These are phyloP conservation scores for Cymbidium sinense DNA, from an alignment of 106 monocot genomes.

Conservation along the genomic window DNA sequence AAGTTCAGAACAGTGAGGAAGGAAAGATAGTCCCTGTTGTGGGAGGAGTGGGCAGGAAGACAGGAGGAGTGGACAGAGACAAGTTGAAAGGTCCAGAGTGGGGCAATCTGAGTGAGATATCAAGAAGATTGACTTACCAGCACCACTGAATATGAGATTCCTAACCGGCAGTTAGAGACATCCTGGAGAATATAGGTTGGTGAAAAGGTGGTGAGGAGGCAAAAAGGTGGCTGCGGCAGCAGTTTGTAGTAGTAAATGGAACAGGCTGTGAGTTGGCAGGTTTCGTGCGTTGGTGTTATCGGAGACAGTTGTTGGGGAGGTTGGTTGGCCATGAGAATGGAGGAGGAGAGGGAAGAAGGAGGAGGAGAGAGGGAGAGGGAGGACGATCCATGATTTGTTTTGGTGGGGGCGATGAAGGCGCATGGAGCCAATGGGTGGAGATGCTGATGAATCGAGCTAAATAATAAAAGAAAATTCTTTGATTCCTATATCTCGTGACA, in stretches of 20 bases:
- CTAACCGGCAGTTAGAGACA: constrained; percentile 39
- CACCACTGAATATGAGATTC: constrained; percentile 58
- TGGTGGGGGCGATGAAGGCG: no score
- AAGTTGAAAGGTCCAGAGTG: constrained; percentile 72
- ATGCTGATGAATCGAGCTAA: no score
- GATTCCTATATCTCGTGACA: no score
- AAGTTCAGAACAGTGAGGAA: constrained; percentile 39
- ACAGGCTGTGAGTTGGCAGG: constrained; percentile 55
- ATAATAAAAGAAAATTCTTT: no score
- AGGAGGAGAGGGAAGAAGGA: no score
- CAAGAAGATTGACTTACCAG: constrained; percentile 90
- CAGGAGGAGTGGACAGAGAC: constrained; percentile 50
- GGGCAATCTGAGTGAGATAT: constrained; percentile 80
- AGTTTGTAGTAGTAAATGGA: constrained; percentile 77
- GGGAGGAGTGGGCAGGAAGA: constrained; percentile 18
- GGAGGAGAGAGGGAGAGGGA: no score
- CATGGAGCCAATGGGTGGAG: no score
- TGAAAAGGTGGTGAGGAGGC: not conserved
- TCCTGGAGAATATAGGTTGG: constrained; percentile 64
- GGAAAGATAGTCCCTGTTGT: constrained; percentile 68
- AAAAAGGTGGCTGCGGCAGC: constrained; percentile 11
- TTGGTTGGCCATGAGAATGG: no score
- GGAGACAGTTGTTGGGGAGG: no score
- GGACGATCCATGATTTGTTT: no score
- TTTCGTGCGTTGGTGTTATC: no score